These are phyloP conservation scores for Pholiota adiposa DNA, from an alignment of 1,284 basidiomycete genomes.

Conservation along the genomic window DNA sequence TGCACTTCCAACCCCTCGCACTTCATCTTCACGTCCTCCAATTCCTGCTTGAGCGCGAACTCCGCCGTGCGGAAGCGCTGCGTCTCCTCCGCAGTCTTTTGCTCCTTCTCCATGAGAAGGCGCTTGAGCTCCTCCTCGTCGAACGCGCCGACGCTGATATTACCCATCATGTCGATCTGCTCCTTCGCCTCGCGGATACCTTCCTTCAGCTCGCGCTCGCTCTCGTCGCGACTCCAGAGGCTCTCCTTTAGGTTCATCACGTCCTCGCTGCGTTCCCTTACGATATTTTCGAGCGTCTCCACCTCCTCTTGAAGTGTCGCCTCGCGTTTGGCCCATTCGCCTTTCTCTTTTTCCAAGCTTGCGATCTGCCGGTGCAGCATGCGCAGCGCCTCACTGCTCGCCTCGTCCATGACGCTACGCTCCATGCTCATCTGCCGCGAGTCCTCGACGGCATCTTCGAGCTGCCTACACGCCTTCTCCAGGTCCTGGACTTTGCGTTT, in stretches of 20 bases:
- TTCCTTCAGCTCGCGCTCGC: conserved; percentile 51
- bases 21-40: conserved; percentile 43
- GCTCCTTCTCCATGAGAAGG: conserved; percentile 40
- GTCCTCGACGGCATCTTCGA: conserved; percentile 73
- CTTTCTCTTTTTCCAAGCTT: conserved; percentile 63
- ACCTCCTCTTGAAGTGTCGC: conserved; percentile 47
- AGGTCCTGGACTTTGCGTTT: conserved; percentile 75
- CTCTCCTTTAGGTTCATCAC: conserved; percentile 48
- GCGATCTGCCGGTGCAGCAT: conserved; percentile 69
- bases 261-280: conserved; percentile 46
- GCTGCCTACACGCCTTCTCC: conserved; percentile 60
- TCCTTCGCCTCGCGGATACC: conserved; percentile 57
- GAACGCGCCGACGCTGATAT: conserved; percentile 42
- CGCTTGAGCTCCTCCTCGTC: conserved; percentile 49
- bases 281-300: conserved; percentile 38
- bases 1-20: conserved; percentile 41
- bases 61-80: conserved; percentile 46
- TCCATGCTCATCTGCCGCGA: conserved; percentile 71
- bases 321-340: conserved; percentile 49
- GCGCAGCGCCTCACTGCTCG: conserved; percentile 68
- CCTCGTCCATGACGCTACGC: conserved; percentile 78
- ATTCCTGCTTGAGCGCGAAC: conserved; percentile 55
- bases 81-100: conserved; percentile 43
- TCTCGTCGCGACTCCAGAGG: conserved; percentile 54
- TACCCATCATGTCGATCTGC: conserved; percentile 60